phyloP scores from a whole-genome alignment of 768 basidiomycete species.

The Cyathus striatus region DNA sequence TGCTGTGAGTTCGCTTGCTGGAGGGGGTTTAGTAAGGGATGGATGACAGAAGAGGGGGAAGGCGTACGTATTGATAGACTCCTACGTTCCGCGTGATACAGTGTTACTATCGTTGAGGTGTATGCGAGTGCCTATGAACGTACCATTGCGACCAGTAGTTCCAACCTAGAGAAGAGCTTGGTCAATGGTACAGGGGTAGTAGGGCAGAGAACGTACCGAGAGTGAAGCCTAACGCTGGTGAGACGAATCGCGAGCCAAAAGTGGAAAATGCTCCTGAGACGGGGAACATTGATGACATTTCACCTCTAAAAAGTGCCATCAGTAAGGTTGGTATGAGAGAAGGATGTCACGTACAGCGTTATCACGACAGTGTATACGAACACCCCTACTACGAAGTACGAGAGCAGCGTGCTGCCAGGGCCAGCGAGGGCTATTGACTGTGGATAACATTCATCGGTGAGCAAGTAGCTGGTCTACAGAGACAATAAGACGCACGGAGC shows the following conservation, averaged over 20 bases:
- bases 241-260: conserved; percentile 55
- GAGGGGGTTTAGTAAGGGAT: neutral
- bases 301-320: conserved; percentile 33
- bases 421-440: conserved; percentile 53
- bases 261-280: conserved; percentile 58
- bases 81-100: conserved; percentile 7
- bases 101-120: neutral
- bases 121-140: conserved; percentile 15
- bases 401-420: conserved; percentile 56
- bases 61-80: conserved; percentile 16
- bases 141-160: conserved; percentile 52
- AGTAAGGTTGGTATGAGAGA: neutral
- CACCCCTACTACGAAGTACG: conserved; percentile 53
- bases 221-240: conserved; percentile 55
- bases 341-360: conserved; percentile 32
- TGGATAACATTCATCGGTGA: neutral
- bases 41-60: neutral
- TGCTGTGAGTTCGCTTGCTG: conserved; percentile 55
- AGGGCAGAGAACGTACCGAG: conserved; percentile 30
- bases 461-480: neutral
- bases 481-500: conserved; percentile 30
- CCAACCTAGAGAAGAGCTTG: conserved; percentile 40
- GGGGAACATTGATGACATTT: conserved; percentile 63
- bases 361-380: conserved; percentile 62
- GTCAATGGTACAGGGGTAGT: too few species aligned